Base-by-base conservation (phyloP, 1,284 basidiomycete genomes). In the Ceratobasidium sp. region DNA sequence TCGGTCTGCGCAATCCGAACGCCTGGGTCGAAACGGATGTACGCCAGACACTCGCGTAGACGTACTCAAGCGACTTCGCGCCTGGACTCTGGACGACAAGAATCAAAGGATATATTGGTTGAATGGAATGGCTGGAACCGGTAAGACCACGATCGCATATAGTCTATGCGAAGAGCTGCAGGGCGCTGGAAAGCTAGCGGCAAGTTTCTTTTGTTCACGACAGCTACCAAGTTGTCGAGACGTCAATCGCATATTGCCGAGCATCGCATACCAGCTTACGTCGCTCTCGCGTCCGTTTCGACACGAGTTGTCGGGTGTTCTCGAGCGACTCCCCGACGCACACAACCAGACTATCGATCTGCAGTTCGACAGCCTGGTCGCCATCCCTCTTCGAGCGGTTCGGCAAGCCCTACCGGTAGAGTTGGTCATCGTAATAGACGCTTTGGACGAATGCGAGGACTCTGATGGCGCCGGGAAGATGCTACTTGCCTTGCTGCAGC, bases 361-460 rank as follows among this genome's bases (percentile, higher is more conserved):
- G 10, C 67, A 69, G 49, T 55, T 69, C 28, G 67, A 69, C 18
- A 18, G 26, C 18, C 13, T 69, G 33, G 12, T 69, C 15, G 53
- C 26, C 18, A n/a, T n/a, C 9, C 49, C 67, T 4, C 49, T 69
- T 7, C 33, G 33, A 33, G 33, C 33, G 33, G 33, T 33, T 33
- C 33, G 33, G 33, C 33, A 33, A 33, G 33, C 33, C 33, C 33
- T 33, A 33, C 33, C 33, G 3, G 15, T 7, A 1, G 39, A 69
- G n/a, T 28, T 69, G 12, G 67, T 69, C 15, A 18, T 69, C 28
- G 67, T 69, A 23, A 69, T 69, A 18, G 67, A 69, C 51, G 67
- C 46, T 26, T 28, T 69, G 26, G 67, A 69, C 20, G 67, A 69
- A 40, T 69, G 67, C 40, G 67, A 69, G 1, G 6, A 18, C 49